A percentile compares a stretch with the other conserved stretches of the same genome.
Conservation (phyloP, 202 grass and related monocot species). For the Zizania palustris region DNA sequence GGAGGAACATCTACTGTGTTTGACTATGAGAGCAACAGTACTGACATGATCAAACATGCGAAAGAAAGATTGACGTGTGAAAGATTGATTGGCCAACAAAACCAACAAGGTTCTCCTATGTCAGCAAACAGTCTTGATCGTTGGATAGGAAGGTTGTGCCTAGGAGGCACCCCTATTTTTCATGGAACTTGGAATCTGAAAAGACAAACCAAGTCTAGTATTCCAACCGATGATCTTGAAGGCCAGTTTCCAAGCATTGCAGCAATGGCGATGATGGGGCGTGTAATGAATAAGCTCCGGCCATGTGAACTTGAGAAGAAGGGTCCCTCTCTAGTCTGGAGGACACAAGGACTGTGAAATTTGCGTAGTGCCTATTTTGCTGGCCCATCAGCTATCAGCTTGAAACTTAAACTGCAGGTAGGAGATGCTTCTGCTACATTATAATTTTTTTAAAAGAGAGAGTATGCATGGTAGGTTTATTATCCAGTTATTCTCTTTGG, state of each 20-base stretch:
- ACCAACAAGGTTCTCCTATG: slow-evolving; percentile 32
- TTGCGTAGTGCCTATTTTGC: not conserved
- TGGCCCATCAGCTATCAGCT: slow-evolving; percentile 11
- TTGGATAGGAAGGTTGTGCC: slow-evolving; percentile 65
- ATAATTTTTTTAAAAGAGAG: not conserved
- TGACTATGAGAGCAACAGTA: slow-evolving; percentile 27
- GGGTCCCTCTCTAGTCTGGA: slow-evolving; percentile 74
- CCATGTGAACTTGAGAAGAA: slow-evolving; percentile 70
- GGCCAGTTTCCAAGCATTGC: slow-evolving; percentile 62
- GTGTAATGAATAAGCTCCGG: slow-evolving; percentile 65
- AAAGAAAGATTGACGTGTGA: slow-evolving; percentile 31
- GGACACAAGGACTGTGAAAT: slow-evolving; percentile 55
- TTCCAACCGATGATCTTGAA: slow-evolving; percentile 39
- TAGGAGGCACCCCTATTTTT: slow-evolving; percentile 42
- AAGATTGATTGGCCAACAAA: slow-evolving; percentile 32
- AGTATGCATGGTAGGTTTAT: not conserved
- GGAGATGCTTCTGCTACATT: not conserved
- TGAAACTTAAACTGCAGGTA: not conserved
- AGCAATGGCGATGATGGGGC: slow-evolving; percentile 91
- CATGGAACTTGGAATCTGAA: slow-evolving; percentile 37
- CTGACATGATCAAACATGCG: slow-evolving; percentile 24
- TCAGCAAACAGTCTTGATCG: slow-evolving; percentile 33
- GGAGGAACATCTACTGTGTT: slow-evolving; percentile 39
- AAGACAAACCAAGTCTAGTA: slow-evolving; percentile 36
- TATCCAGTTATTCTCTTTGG: slow-evolving; percentile 2